Base-by-base conservation (phyloP, 2,329 filamentous ascomycete species). In the Fusarium sp. region DNA sequence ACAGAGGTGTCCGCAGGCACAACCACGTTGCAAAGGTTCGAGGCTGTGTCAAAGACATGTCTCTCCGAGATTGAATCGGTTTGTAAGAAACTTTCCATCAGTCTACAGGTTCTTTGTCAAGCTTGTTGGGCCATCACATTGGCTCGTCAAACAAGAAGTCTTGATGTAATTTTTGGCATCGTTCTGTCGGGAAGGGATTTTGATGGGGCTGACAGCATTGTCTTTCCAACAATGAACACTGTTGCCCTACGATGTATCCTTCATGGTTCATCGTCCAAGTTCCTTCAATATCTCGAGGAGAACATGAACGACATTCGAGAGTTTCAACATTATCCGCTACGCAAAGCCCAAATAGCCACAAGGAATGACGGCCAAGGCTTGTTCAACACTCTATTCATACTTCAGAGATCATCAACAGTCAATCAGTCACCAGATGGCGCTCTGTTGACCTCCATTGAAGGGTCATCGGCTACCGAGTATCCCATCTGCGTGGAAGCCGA, bases 211-310 rank as follows among this genome's bases (percentile, higher is more conserved):
- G 85, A 90, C 39, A 75, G 85, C 25, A 76, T 94, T 11, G 81
- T 93, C 71, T 97, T 97, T 69, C 94, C 93, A 0, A 92, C 91
- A 0, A 97, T 97, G 91, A 97, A 96, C 71, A 97, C 93, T 0
- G 88, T 97, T 0, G 85, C 90, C 0, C 81, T 96, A 7, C 84
- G 93, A 10, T 84, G 84, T 2, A 81, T 93, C 3, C 73, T 97
- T 3, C 90, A 95, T 67, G 91, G 91, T 2, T 87, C 82, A 0
- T 77, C 84, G 0, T 64, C 74, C 1, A 83, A 88, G 1, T 88
- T 96, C 76, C 76, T 97, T 26, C 81, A 79, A 11, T 91, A 93
- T 70, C 82, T 93, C 64, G 92, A 97, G 70, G 84, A 88, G 2
- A 89, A 85, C 58, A 85, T 91, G 75, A 80, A 82, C 2, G 82